Base-by-base conservation (phyloP, 2,329 filamentous ascomycete species). In the Aureobasidium sp. region DNA sequence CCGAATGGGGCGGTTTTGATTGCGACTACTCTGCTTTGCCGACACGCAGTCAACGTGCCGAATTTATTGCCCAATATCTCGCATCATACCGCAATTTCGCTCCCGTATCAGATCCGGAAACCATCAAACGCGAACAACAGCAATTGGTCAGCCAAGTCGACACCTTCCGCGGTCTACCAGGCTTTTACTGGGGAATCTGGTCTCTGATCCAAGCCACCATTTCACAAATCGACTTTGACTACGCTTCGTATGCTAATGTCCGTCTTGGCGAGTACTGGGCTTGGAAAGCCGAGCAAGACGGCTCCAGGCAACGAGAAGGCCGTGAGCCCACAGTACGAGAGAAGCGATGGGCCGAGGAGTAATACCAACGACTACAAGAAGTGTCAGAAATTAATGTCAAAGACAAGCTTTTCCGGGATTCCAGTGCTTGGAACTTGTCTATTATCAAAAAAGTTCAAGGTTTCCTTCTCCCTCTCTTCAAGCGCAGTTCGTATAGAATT, bases 1-100 rank as follows among this genome's bases (percentile, higher is more conserved):
- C 94, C 52, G 94, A 99, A 77, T 99, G 94, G 93, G 92, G 88
- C 64, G 94, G 94, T 62, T 97, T 97, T 71, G 91, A 96, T 69
- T 99, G 94, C 79, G 91, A 97, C 75, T 92, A 89, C 77, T 84
- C 78, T 69, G 87, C 88, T 67, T 82, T 97, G 62, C 94, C 94
- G 5, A 94, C 90, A 1, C 83, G 82, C 65, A 79, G 85, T 22
- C 85, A 93, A 68, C 87, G 94, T 31, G 83, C 85, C 48, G 84
- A 87, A 60, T 99, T 99, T 75, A 83, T 97, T 63, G 79, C 82
- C 66, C 88, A 93, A 71, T 99, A 99, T 71, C 82, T 96, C 31
- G 79, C 80, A 64, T 85, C 87, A 64, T 97, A 94, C 77, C 73
- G 72, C 65, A 68, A 71, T 53, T 75, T 79, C 63, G 42, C 68